phyloP scores from a whole-genome alignment of 2,329 filamentous ascomycete species.

The Colletotrichum kahawae region DNA sequence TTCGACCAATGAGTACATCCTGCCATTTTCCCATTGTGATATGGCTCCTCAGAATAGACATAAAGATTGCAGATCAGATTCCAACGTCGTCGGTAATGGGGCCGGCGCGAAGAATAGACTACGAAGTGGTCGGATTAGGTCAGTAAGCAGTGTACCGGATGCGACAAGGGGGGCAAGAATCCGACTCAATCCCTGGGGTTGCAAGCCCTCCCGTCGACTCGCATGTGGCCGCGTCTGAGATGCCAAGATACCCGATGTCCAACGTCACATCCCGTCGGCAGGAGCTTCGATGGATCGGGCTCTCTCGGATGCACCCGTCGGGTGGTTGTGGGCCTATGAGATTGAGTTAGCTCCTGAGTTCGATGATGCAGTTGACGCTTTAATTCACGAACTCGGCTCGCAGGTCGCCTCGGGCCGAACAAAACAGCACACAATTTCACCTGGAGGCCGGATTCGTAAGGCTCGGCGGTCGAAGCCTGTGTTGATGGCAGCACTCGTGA shows the following conservation, averaged over 20 bases:
- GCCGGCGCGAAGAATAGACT: neutral
- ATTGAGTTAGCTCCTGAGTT: neutral
- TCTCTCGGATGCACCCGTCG: neutral
- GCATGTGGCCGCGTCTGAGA: neutral
- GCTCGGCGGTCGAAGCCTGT: neutral
- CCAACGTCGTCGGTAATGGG: neutral
- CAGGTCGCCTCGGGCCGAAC: neutral
- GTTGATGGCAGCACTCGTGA: neutral
- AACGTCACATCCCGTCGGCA: neutral
- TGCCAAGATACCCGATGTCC: neutral
- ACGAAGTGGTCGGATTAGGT: neutral
- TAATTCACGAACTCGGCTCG: neutral
- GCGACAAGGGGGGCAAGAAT: neutral
- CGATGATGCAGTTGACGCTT: neutral
- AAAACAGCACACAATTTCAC: accelerated
- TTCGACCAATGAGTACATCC: neutral
- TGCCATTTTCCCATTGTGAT: neutral
- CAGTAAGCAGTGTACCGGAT: neutral
- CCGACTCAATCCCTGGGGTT: neutral
- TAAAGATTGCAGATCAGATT: neutral
- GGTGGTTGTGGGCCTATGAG: neutral
- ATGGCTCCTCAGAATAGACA: neutral
- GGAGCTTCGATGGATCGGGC: neutral
- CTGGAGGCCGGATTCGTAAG: neutral
- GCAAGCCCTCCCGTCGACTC: neutral